These are phyloP conservation scores for Sclerotinia borealis DNA, from an alignment of 2,329 filamentous ascomycete species.

Conservation along the genomic window DNA sequence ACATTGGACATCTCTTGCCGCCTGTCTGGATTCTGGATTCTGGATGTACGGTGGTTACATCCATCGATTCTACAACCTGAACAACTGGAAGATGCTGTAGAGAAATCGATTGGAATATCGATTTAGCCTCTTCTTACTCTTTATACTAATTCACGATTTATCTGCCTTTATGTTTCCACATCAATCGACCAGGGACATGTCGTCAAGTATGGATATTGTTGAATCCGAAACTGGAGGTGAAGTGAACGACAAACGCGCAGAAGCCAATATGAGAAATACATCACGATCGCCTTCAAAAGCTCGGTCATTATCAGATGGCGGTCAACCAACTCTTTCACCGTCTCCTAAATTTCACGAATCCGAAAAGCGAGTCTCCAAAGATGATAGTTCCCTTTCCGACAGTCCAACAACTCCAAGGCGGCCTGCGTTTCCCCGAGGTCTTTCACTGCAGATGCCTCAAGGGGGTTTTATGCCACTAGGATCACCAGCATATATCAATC, in stretches of 20 bases:
- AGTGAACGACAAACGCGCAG: constrained; percentile 2
- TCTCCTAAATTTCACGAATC: constrained; percentile 33
- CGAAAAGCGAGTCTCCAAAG: constrained; percentile 29
- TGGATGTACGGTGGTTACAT: neutral
- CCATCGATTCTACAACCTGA: neutral
- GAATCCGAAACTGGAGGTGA: neutral
- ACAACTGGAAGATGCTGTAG: neutral
- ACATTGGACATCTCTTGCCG: neutral
- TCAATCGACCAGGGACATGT: constrained; percentile 1
- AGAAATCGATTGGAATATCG: neutral
- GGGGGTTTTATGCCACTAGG: constrained; percentile 39
- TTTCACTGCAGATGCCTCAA: constrained; percentile 65
- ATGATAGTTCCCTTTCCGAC: constrained; percentile 32
- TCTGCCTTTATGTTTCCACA: neutral
- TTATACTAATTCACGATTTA: neutral
- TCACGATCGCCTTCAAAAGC: constrained; percentile 30
- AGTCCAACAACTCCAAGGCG: constrained; percentile 68
- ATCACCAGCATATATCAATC: constrained; percentile 47
- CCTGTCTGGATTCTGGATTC: too few relatives aligned
- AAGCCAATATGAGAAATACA: constrained; percentile 5
- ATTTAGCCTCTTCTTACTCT: neutral
- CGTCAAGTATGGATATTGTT: constrained; percentile 12
- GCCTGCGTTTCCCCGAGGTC: constrained; percentile 56
- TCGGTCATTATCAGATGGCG: constrained; percentile 30
- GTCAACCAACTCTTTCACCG: constrained; percentile 27